Evolutionary conservation across 495 filamentous ascomycete genomes (phyloP), one percentile per base, ranked within the genome.

Genomic region (Aspergillus asperescens): DNA sequence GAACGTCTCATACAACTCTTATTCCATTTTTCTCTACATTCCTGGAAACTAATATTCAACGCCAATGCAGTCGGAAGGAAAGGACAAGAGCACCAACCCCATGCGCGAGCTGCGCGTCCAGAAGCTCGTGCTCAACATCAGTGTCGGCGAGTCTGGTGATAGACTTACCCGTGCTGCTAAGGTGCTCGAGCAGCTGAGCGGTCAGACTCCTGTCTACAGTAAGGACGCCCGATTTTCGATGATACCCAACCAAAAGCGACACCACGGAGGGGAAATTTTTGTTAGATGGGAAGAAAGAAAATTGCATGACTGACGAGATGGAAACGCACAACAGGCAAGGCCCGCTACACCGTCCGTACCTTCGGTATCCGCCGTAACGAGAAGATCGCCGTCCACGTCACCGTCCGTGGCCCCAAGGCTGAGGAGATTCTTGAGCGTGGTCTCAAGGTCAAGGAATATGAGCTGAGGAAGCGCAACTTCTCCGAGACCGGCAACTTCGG

Each of bases 311-410:
- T 67, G 58, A 67, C 57, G 34, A 49, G 45, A 31, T 27, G 45
- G 58, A 42, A 42, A 52, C 27, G 43, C 39, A 35, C 41, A 55
- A 63, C 66, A 90, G 86, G 87, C 88, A 99, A 99, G 85, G 94
- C 94, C 74, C 89, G 94, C 69, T 99, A 97, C 86, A 99, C 94
- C 62, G 94, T 99, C 83, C 91, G 94, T 77, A 96, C 91, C 69
- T 99, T 99, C 81, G 94, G 94, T 86, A 99, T 99, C 82, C 92
- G 94, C 71, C 90, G 93, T 87, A 97, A 98, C 84, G 93, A 98
- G 75, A 98, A 97, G 86, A 97, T 98, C 68, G 81, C 94, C 59
- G 94, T 99, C 54, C 94, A 99, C 79, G 94, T 99, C 69, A 99
- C 94, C 71, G 90, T 99, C 77, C 93, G 94, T 69, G 94, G 94